Percentiles rank a stretch among this genome's conserved stretches.
phyloP scores from a whole-genome alignment of 1,284 basidiomycete genomes.

The Agroathelia rolfsii region DNA sequence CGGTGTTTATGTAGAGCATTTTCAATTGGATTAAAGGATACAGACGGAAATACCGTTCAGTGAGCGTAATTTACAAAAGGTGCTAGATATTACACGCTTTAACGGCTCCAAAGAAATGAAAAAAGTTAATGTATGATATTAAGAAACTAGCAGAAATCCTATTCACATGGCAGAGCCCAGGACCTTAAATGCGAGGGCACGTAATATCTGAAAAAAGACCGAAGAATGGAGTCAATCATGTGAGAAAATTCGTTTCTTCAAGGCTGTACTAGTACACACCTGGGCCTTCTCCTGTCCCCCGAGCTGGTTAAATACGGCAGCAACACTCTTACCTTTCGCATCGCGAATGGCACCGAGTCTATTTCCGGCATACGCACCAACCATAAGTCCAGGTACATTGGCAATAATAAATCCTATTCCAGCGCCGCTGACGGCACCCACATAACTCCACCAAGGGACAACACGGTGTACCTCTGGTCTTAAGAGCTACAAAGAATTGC shows the following conservation, averaged over 20 bases:
- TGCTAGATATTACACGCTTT: conserved; percentile 15
- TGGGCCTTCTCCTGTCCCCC: conserved; percentile 80
- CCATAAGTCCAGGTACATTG: conserved; percentile 75
- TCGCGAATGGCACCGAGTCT: conserved; percentile 81
- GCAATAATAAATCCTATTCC: conserved; percentile 83
- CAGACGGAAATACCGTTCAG: too few species aligned
- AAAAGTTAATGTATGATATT: neutral
- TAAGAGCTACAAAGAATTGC: conserved; percentile 37
- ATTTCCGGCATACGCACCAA: conserved; percentile 79
- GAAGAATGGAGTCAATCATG: conserved; percentile 13
- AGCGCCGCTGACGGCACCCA: conserved; percentile 61
- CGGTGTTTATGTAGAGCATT: conserved; percentile 1
- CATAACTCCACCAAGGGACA: conserved; percentile 66
- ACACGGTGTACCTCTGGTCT: conserved; percentile 68
- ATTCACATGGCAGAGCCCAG: conserved; percentile 53
- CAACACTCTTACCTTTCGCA: conserved; percentile 88
- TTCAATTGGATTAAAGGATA: neutral
- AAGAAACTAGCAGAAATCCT: neutral
- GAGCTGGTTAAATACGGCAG: conserved; percentile 80
- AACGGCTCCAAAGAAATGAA: neutral
- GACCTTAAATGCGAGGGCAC: conserved; percentile 83
- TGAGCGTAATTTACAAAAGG: conserved; percentile 14
- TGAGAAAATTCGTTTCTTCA: conserved; percentile 3
- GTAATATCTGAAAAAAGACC: conserved; percentile 61
- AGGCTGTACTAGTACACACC: conserved; percentile 32